Conservation (phyloP, 371 early-diverging fungal species). For the Lichtheimia hyalospora region DNA sequence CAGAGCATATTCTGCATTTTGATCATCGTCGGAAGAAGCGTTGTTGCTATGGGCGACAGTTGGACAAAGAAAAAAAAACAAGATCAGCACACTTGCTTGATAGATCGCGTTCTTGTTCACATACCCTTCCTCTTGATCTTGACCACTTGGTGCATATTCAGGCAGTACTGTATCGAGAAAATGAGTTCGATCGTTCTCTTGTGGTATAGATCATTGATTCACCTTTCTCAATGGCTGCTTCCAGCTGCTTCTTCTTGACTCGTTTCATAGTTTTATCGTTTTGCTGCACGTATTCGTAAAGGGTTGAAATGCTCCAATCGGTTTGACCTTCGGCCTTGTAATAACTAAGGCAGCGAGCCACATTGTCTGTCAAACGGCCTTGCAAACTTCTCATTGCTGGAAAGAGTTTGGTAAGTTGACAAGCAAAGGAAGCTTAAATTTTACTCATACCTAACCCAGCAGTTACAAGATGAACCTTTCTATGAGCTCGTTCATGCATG, state of each 20-base stretch:
- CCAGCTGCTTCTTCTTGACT: slow-evolving; percentile 46
- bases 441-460: neutral
- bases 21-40: slow-evolving; percentile 26
- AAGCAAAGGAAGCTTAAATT: neutral
- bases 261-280: slow-evolving; percentile 48
- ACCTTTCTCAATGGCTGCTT: slow-evolving; percentile 51
- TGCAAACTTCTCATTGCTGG: slow-evolving; percentile 12
- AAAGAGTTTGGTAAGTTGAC: neutral
- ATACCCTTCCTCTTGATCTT: slow-evolving; percentile 1
- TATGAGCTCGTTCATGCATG: too few relatives aligned
- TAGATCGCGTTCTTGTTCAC: too few relatives aligned
- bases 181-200: neutral
- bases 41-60: slow-evolving; percentile 11
- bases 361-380: slow-evolving; percentile 27
- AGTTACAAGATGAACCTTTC: neutral
- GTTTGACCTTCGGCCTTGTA: slow-evolving; percentile 35
- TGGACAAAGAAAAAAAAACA: neutral
- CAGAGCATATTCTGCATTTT: slow-evolving; percentile 40
- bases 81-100: neutral
- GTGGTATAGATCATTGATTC: neutral
- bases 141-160: slow-evolving; percentile 1
- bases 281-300: slow-evolving; percentile 50
- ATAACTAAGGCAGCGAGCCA: slow-evolving; percentile 22
- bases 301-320: slow-evolving; percentile 22
- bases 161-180: slow-evolving; percentile 5